A percentile compares a stretch with the other conserved stretches of the same genome.
These are phyloP conservation scores for Phytophthora pluvialis DNA, from an alignment of 352 stramenopile genomes.

Conservation along the genomic window DNA sequence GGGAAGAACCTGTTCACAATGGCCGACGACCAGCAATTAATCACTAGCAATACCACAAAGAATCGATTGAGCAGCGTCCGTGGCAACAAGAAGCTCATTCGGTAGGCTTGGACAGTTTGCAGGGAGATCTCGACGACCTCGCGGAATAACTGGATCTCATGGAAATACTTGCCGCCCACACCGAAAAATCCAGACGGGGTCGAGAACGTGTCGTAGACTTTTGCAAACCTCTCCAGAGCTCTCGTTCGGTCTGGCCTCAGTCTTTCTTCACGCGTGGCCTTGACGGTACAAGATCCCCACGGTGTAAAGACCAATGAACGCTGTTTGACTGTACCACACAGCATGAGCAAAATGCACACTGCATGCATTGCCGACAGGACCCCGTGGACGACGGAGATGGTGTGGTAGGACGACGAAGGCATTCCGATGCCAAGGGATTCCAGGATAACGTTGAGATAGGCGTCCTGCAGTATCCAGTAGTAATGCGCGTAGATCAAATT, in stretches of 20 bases:
- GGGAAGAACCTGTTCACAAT: slow-evolving; percentile 7
- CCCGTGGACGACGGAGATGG: background rate
- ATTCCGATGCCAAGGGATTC: slow-evolving; percentile 20
- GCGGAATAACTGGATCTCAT: slow-evolving; percentile 9
- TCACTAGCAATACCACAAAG: slow-evolving; percentile 26
- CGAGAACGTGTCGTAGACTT: background rate
- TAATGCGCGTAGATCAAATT: slow-evolving; percentile 18
- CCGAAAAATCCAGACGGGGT: background rate
- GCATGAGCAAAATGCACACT: background rate
- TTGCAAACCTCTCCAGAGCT: background rate
- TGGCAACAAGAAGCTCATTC: slow-evolving; percentile 21
- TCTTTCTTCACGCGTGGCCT: no score
- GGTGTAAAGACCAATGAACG: slow-evolving; percentile 6
- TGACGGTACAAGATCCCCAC: background rate
- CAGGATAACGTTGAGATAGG: slow-evolving; percentile 10
- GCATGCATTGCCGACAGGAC: background rate
- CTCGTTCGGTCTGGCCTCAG: background rate
- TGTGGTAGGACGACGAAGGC: background rate
- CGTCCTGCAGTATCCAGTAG: slow-evolving; percentile 20
- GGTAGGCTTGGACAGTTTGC: slow-evolving; percentile 24
- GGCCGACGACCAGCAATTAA: slow-evolving; percentile 25
- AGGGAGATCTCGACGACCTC: slow-evolving; percentile 24
- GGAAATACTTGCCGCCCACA: slow-evolving; percentile 16
- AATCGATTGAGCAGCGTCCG: slow-evolving; percentile 29
- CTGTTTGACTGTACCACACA: background rate